Evolutionary conservation across 108 stramenopile species (phyloP).

Genomic region (Chaetoceros tenuissimus): DNA sequence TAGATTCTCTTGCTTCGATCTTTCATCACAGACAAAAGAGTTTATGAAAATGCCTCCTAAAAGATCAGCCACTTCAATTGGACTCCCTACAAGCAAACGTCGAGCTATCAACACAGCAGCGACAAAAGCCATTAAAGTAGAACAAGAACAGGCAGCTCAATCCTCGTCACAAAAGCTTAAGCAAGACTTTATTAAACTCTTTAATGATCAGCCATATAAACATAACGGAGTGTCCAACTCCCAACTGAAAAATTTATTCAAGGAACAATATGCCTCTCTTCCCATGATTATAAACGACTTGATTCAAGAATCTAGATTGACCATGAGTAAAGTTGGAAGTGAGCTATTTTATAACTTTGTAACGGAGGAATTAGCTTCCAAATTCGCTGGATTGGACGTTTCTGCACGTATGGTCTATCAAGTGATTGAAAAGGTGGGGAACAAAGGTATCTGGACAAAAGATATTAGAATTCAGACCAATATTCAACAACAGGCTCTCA

Average conservation of each 20-base stretch:
- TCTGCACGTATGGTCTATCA: constrained; percentile 85
- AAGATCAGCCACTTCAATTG: too few species aligned
- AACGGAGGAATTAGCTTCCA: constrained; percentile 50
- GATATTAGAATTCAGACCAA: constrained; percentile 87
- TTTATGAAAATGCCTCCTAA: too few species aligned
- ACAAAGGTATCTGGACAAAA: constrained; percentile 96
- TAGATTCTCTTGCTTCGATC: too few species aligned
- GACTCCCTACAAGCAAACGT: too few species aligned
- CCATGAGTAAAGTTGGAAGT: constrained; percentile 51
- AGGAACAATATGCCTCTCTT: constrained; percentile 32
- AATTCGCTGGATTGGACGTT: constrained; percentile 72
- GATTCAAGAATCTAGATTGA: constrained; percentile 45
- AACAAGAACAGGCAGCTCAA: too few species aligned
- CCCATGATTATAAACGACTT: constrained; percentile 74
- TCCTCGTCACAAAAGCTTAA: constrained; percentile 23
- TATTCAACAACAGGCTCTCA: constrained; percentile 85
- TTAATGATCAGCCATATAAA: constrained; percentile 33
- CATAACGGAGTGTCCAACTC: constrained; percentile 54
- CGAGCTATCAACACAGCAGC: too few species aligned
- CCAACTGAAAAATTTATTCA: constrained; percentile 52
- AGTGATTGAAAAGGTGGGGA: constrained; percentile 82
- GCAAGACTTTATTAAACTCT: constrained; percentile 53
- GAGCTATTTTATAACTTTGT: constrained; percentile 69
- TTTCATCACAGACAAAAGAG: too few species aligned
- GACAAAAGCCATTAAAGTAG: too few species aligned